These are phyloP conservation scores for Phytophthora citrophthora DNA, from an alignment of 352 stramenopile genomes.

Conservation along the genomic window DNA sequence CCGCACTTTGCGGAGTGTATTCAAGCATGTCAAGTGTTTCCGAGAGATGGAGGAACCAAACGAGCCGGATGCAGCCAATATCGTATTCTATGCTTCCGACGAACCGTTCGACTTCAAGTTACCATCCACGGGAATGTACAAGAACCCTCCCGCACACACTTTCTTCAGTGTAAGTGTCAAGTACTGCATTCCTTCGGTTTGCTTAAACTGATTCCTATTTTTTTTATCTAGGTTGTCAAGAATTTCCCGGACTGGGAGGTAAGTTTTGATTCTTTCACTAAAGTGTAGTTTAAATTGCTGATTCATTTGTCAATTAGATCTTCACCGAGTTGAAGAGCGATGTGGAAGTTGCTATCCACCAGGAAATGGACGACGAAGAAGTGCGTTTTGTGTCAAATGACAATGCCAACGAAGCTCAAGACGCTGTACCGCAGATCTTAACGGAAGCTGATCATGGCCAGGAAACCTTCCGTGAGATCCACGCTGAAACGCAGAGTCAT, in stretches of 20 bases:
- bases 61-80: constrained; percentile 57
- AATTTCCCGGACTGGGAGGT: constrained; percentile 77
- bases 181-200: not conserved
- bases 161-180: constrained; percentile 58
- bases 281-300: not conserved
- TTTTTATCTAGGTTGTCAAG: constrained; percentile 50
- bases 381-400: constrained; percentile 46
- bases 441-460: constrained; percentile 63
- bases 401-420: not conserved
- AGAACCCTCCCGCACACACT: constrained; percentile 49
- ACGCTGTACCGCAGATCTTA: constrained; percentile 39
- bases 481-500: constrained; percentile 62
- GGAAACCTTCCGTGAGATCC: constrained; percentile 54
- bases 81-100: constrained; percentile 82
- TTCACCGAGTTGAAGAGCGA: constrained; percentile 60
- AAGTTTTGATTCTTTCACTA: not conserved
- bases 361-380: constrained; percentile 57
- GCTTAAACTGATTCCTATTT: constrained; percentile 4
- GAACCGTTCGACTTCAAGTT: constrained; percentile 70
- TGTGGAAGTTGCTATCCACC: constrained; percentile 54
- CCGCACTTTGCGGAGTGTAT: constrained; percentile 70
- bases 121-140: constrained; percentile 56
- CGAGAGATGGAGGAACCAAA: constrained; percentile 59
- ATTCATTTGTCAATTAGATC: constrained; percentile 40
- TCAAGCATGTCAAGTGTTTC: constrained; percentile 70